Conservation (phyloP, 257 asterid genomes). For the Petrea volubilis region DNA sequence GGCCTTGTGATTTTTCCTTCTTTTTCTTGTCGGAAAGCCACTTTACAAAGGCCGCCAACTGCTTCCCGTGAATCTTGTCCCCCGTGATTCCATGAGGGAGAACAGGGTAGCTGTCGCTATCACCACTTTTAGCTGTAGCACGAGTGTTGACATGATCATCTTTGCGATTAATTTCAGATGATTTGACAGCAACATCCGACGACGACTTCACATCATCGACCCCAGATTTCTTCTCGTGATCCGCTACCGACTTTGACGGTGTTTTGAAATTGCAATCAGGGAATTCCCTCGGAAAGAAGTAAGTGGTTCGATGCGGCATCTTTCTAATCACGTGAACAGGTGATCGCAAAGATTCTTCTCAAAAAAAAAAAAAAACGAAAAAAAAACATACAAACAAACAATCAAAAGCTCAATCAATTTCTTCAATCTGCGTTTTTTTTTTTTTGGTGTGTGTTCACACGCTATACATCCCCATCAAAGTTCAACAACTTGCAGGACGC, state of each 20-base stretch:
- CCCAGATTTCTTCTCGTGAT: slow-evolving; percentile 71
- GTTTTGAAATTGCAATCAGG: slow-evolving; percentile 58
- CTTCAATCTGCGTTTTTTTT: background rate
- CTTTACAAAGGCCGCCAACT: slow-evolving; percentile 55
- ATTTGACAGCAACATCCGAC: slow-evolving; percentile 19
- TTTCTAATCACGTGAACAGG: slow-evolving; percentile 49
- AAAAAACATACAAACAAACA: too few relatives aligned
- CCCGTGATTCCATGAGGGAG: slow-evolving; percentile 52
- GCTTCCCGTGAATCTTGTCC: slow-evolving; percentile 71
- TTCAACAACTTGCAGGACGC: slow-evolving; percentile 14
- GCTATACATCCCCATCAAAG: slow-evolving; percentile 19
- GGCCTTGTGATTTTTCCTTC: slow-evolving; percentile 39
- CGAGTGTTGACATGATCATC: background rate
- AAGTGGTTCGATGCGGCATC: slow-evolving; percentile 97
- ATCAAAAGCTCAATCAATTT: too few relatives aligned
- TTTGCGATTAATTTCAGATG: background rate
- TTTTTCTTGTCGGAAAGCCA: slow-evolving; percentile 64
- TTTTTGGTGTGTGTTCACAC: too few relatives aligned
- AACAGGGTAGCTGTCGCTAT: slow-evolving; percentile 16
- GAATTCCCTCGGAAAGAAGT: slow-evolving; percentile 86
- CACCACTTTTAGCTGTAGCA: background rate
- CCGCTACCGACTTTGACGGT: slow-evolving; percentile 46
- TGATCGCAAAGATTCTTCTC: background rate
- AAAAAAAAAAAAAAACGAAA: background rate
- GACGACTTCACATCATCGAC: slow-evolving; percentile 30